Base-by-base conservation (phyloP, 106 monocot species). In the Triglochin maritima region DNA sequence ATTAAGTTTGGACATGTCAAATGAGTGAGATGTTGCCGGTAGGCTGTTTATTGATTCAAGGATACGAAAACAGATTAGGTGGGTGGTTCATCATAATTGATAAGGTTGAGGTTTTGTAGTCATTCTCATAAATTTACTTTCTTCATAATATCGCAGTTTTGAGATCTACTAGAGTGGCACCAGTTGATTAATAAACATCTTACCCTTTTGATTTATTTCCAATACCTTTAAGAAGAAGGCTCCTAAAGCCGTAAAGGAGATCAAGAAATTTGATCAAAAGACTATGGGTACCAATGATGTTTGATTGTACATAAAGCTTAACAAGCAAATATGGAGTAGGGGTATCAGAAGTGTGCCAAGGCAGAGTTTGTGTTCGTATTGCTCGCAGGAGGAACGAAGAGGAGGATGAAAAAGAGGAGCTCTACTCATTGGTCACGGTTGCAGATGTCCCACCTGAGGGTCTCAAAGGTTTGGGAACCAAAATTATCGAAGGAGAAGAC, bases 221-320 rank as follows among this genome's bases (percentile, higher is more conserved):
- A 63, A 46, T 13, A 63, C 63, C 7, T 63, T 63, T n/a, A 63
- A 63, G n/a, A 63, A 63, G 63, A 63, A 46, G 63, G 63, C 63
- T 11, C 63, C 63, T 3, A 63, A 63, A 63, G 63, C 63, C 43
- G 47, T 63, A 42, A 63, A 63, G 63, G 63, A 63, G 9, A 63
- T 63, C 63, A 63, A 46, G 46, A 63, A 63, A 45, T 63, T 63
- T n/a, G 63, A 46, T 9, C 63, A 63, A 41, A 63, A 63, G 46
- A 46, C 63, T 2, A 63, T 63, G 63, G 63, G 63, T 2, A 63
- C 63, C 3, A 63, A 44, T 5, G 63, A 63, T 44, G 63, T 63
- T 42, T 3, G 63, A 9, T 44, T 63, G 7, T 46, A 63, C 46
- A 45, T 63, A 7, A 63, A 63, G 63, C 63, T 63, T 12, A 63